Evolutionary conservation across 192 early-diverging fungal genomes (phyloP).

Genomic region (Gamsiella multidivaricata): DNA sequence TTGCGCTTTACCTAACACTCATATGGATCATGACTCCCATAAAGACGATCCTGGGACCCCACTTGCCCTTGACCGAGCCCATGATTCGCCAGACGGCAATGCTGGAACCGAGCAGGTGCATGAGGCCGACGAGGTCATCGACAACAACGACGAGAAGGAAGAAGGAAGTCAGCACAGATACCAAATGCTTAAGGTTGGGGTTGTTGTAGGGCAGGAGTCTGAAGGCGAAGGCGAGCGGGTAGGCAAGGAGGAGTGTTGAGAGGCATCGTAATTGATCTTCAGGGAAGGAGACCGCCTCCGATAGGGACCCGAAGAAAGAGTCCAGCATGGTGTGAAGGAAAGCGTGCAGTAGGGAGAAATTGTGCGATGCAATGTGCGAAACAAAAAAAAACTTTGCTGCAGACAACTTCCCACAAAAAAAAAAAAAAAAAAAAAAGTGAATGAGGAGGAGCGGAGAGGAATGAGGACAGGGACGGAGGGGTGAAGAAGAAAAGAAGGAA

Average conservation of each 20-base stretch:
- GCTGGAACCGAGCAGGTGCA: conserved; percentile 61
- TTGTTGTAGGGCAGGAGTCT: conserved; percentile 63
- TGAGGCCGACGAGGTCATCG: conserved; percentile 67
- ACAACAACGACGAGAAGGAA: conserved; percentile 67
- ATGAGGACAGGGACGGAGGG: not conserved
- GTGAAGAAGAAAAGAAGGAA: not conserved
- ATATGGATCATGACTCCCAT: conserved; percentile 73
- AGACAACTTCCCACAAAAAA: too few species aligned
- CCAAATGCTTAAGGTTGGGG: conserved; percentile 63
- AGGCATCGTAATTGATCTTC: conserved; percentile 70
- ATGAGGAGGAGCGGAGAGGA: not conserved
- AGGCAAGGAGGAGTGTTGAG: conserved; percentile 64
- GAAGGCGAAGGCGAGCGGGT: conserved; percentile 67
- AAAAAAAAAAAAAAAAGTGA: not conserved
- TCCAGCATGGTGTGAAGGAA: conserved; percentile 20
- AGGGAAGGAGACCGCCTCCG: conserved; percentile 46
- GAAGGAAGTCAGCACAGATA: conserved; percentile 64
- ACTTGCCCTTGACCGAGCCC: conserved; percentile 50
- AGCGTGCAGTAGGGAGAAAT: too few species aligned
- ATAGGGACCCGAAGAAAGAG: conserved; percentile 46
- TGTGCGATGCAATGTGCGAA: too few species aligned
- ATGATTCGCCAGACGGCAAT: conserved; percentile 67
- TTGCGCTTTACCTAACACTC: conserved; percentile 60
- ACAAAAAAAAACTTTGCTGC: too few species aligned
- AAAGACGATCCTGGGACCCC: conserved; percentile 70